Base-by-base conservation (phyloP, 176 grass and related monocot genomes). In the Neostapfia colusana region DNA sequence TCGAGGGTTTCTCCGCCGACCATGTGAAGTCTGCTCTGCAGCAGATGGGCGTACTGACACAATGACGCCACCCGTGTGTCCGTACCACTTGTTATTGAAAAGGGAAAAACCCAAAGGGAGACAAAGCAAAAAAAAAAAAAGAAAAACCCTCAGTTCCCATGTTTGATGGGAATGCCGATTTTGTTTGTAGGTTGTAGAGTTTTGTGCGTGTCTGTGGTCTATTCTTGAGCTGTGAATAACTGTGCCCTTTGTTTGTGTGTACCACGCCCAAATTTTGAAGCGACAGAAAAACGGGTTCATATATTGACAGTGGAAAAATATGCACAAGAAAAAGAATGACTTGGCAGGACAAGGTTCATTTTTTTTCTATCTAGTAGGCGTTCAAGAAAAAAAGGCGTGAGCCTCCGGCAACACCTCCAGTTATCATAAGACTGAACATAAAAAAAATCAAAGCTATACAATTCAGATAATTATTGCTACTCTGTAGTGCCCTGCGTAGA, bases 11-110 rank as follows among this genome's bases (percentile, higher is more conserved):
- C 45, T 21, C 65, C 41, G 49, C 80, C 8, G 70, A 77, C 40
- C 83, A 71, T 39, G 59, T 97, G 35, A 90, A 81, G 75, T 85
- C 64, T 34, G 86, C 88, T 26, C 70, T 93, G 66, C 73, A 76
- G 36, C 81, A 91, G 31, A 75, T 93, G 63, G 88, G 81, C 17
- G 46, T 91, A 9, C 58, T 80, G 36, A 65, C 75, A 54, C 55
- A 70, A 55, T 88, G 23, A 57, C 76, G 17, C 28, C 26, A 25
- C 13, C 20, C n/a, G n/a, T 45, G 65, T 62, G 43, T 51, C 46
- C 21, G 28, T 20, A 49, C 31, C 17, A 18, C 51, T 38, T 13
- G 23, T 41, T 24, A 20, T 21, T 23, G 0, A 54, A 51, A 51
- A 20, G 46, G 4, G 31, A 31, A 31, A 31, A 31, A 31, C 7